These are phyloP conservation scores for Neoboletus brunneissimus DNA, from an alignment of 768 basidiomycete species.

Conservation along the genomic window DNA sequence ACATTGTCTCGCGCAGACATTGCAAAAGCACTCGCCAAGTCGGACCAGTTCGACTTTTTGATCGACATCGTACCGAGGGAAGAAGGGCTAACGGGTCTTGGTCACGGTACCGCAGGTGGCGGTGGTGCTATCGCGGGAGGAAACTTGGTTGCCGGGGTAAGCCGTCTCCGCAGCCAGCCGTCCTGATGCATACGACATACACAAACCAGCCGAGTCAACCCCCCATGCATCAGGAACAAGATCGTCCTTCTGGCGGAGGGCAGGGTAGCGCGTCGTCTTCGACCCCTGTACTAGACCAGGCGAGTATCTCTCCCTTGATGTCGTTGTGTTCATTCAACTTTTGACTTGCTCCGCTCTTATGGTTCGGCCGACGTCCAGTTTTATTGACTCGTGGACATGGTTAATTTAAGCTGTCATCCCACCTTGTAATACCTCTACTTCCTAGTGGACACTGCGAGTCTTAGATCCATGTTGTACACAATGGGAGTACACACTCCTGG, in stretches of 20 bases:
- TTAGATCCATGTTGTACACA: background rate
- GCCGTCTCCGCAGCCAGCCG: background rate
- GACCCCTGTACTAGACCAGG: conserved; percentile 26
- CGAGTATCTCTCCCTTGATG: background rate
- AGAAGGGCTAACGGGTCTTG: conserved; percentile 39
- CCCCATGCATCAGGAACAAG: conserved; percentile 24
- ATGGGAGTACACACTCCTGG: background rate
- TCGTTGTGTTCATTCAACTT: background rate
- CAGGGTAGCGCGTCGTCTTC: conserved; percentile 22
- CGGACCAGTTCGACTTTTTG: conserved; percentile 96
- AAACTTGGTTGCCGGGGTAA: conserved; percentile 25
- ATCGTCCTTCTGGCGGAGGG: conserved; percentile 18
- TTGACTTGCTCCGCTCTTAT: background rate
- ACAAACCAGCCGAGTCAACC: conserved; percentile 24
- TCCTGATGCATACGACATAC: background rate
- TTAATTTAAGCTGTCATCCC: conserved; percentile 1
- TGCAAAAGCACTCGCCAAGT: conserved; percentile 85
- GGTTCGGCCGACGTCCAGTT: conserved; percentile 9
- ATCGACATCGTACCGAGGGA: conserved; percentile 95
- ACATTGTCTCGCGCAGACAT: conserved; percentile 93
- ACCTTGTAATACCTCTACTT: conserved; percentile 4
- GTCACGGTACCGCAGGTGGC: conserved; percentile 5
- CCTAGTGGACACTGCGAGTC: background rate
- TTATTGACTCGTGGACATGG: conserved; percentile 18
- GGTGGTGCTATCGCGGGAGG: conserved; percentile 6